Evolutionary conservation across 495 filamentous ascomycete species (phyloP), one percentile per base, ranked within the genome.

Genomic region (Xylaria bambusicola): DNA sequence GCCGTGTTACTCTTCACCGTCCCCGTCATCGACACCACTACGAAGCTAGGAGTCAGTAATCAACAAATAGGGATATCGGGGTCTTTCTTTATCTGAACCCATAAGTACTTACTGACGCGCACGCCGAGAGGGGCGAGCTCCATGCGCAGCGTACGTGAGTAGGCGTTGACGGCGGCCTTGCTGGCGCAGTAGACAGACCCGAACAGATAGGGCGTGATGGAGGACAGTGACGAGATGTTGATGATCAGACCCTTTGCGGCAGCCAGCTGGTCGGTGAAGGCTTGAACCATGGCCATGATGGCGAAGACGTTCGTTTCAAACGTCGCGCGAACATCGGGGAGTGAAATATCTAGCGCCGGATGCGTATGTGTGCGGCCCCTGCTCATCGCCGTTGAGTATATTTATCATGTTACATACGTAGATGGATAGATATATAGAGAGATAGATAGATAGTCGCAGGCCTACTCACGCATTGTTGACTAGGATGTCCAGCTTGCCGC

Each of bases 301-400:
- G 81, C 81, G 71, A 84, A 87, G 35, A 87, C 80, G 65, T 89
- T 89, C 29, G 83, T 80, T 52, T 88, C 84, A 48, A 84, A 87
- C 0, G 85, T 77, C 49, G 69, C 63, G 59, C 76, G 82, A 1
- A 82, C 82, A 27, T 78, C 75, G 4, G 79, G 68, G 0, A 86
- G 55, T 29, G 75, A 67, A 21, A 80, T 73, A 60, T 87, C 85
- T 3, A 83, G 71, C 5, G 77, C 73, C 0, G 86, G 84, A 54
- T 75, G 73, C 6, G 80, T 78, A 59, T 80, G 73, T 2, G 71
- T 76, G 44, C 73, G 75, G 24, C 86, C 86, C 17, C 77, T 80
- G 52, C 21, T 20, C 17, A 31, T 12, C 12, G 13, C 29, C 1
- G 17, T 31, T 58, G 44, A 58, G 36, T 33, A 51, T 35, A n/a